Percentiles rank a stretch among this genome's conserved stretches.
phyloP scores from a whole-genome alignment of 768 basidiomycete species.

The Tylopilus cervinicoccineus region DNA sequence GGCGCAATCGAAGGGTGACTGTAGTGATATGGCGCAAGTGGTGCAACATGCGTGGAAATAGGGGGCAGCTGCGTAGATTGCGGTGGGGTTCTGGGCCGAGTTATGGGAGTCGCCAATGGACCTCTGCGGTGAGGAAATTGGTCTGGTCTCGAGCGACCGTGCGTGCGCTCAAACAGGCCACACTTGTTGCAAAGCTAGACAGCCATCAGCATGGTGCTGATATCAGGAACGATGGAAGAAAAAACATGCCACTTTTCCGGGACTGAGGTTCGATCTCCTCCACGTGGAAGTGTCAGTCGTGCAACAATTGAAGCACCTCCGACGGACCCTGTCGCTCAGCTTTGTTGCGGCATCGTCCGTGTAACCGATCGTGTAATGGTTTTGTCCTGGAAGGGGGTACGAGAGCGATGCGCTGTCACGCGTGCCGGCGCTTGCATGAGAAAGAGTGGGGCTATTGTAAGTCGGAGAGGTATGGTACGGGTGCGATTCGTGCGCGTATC shows the following conservation, averaged over 20 bases:
- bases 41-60: conserved; percentile 38
- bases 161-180: conserved; percentile 76
- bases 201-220: conserved; percentile 4
- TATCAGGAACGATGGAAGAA: neutral
- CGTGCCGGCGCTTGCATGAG: conserved; percentile 19
- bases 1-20: conserved; percentile 52
- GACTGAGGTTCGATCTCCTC: conserved; percentile 71
- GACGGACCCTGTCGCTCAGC: conserved; percentile 68
- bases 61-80: conserved; percentile 41
- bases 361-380: conserved; percentile 40
- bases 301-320: conserved; percentile 81
- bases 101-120: conserved; percentile 51
- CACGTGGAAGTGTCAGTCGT: conserved; percentile 84
- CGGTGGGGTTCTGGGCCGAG: conserved; percentile 49
- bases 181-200: conserved; percentile 57
- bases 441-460: conserved; percentile 26
- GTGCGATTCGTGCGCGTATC: conserved; percentile 33
- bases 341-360: conserved; percentile 83
- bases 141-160: conserved; percentile 72
- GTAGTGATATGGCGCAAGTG: conserved; percentile 47
- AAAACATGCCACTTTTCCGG: conserved; percentile 68
- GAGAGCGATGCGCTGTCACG: conserved; percentile 28
- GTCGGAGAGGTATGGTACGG: conserved; percentile 26
- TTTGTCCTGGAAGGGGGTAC: conserved; percentile 38
- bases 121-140: conserved; percentile 81